Percentiles rank a stretch among this genome's conserved stretches.
Evolutionary conservation across 1,139 yeast species (phyloP).

Genomic region (Sugiyamaella xylanicola): DNA sequence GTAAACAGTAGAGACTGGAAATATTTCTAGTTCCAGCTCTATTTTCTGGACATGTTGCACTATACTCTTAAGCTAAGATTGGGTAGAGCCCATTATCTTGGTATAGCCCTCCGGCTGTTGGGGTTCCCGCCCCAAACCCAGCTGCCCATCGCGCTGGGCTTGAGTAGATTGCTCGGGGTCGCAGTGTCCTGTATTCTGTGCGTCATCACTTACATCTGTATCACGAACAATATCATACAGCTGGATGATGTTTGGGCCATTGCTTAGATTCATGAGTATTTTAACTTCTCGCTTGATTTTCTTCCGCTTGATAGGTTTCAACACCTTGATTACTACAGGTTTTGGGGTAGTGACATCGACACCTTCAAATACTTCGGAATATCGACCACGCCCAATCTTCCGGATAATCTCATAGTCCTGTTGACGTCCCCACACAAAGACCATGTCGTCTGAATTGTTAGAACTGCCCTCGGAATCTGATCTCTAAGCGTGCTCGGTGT

Average conservation of each 20-base stretch:
- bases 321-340: constrained; percentile 73
- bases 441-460: constrained; percentile 41
- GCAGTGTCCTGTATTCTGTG: not conserved
- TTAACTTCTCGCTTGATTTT: constrained; percentile 90
- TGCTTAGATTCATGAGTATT: constrained; percentile 76
- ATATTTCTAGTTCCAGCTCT: too few relatives aligned
- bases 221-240: constrained; percentile 82
- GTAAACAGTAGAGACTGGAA: not conserved
- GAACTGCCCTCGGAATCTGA: not conserved
- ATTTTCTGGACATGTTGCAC: too few relatives aligned
- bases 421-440: constrained; percentile 57
- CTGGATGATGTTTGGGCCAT: constrained; percentile 77
- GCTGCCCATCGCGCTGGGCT: too few relatives aligned
- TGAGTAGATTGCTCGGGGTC: too few relatives aligned
- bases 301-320: constrained; percentile 91
- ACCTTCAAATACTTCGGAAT: constrained; percentile 88
- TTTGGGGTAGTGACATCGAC: constrained; percentile 46
- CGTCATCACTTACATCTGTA: constrained; percentile 47
- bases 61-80: too few relatives aligned
- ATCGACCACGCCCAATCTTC: constrained; percentile 92
- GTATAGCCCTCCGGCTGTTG: too few relatives aligned
- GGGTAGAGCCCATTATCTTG: too few relatives aligned
- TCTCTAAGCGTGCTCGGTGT: not conserved
- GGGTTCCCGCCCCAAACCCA: too few relatives aligned
- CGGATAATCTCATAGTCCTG: constrained; percentile 78